Evolutionary conservation across 352 stramenopile species (phyloP).

Genomic region (Elongisporangium prolatum): DNA sequence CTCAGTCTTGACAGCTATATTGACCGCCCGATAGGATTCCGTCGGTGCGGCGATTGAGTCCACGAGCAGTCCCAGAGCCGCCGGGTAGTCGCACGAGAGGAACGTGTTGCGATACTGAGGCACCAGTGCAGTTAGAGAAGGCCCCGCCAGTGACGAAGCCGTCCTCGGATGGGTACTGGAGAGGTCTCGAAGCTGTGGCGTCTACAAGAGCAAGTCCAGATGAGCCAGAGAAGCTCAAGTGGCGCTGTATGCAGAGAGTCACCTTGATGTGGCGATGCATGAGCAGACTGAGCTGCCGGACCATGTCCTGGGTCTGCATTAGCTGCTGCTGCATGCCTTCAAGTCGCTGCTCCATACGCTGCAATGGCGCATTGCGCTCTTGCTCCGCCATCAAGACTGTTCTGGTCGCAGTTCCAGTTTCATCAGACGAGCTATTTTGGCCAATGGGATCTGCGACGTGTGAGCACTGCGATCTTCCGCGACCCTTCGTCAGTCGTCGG

Average conservation of each 20-base stretch:
- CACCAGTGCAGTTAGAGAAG: background rate
- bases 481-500: background rate
- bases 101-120: background rate
- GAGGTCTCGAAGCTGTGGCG: background rate
- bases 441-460: background rate
- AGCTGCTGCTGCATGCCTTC: conserved; percentile 36
- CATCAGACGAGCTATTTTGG: background rate
- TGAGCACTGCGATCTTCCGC: background rate
- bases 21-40: background rate
- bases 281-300: conserved; percentile 35
- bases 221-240: background rate
- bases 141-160: background rate
- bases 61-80: background rate
- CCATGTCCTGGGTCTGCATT: conserved; percentile 38
- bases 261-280: conserved; percentile 54
- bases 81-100: background rate
- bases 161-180: background rate
- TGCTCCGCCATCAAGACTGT: background rate
- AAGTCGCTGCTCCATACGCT: conserved; percentile 36
- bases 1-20: background rate
- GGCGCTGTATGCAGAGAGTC: background rate
- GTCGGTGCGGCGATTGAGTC: background rate
- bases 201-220: background rate
- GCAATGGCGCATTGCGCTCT: conserved; percentile 8
- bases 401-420: background rate